phyloP scores from a whole-genome alignment of 306 rosid species.

The Alnus glutinosa region DNA sequence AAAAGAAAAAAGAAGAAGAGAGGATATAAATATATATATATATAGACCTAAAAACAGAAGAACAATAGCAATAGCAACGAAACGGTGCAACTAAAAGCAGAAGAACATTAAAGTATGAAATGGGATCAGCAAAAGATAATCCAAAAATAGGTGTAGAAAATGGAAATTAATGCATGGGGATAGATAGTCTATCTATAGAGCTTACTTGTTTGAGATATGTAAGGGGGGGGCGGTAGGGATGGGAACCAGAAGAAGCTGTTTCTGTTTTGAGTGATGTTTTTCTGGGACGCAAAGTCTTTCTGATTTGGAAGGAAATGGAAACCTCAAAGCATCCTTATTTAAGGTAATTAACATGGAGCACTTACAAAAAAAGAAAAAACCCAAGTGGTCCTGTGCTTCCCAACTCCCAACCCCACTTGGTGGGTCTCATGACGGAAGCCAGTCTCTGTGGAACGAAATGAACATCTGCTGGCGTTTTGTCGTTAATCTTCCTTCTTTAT shows the following conservation, averaged over 20 bases:
- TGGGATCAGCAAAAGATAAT: not conserved
- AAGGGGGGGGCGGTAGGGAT: no score
- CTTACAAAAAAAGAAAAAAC: no score
- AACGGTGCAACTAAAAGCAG: not conserved
- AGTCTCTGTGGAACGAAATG: no score
- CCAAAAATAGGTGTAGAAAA: not conserved
- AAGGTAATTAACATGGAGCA: not conserved
- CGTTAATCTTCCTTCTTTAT: no score
- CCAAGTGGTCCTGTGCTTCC: no score
- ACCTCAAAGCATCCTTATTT: constrained; percentile 28
- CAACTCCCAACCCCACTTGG: no score
- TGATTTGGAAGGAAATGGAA: constrained; percentile 49
- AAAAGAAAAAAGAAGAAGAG: no score
- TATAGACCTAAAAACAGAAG: not conserved
- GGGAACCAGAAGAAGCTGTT: constrained; percentile 18
- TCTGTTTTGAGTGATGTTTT: not conserved
- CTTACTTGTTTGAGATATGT: constrained; percentile 14
- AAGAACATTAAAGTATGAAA: not conserved
- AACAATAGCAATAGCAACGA: not conserved
- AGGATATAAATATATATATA: no score
- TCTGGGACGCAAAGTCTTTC: not conserved
- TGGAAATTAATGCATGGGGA: no score
- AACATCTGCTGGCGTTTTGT: no score
- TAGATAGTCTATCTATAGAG: not conserved
- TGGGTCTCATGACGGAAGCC: no score